A percentile compares a stretch with the other conserved stretches of the same genome.
Conservation (phyloP, 2,329 filamentous ascomycete species). For the Hymenotorrendiella dingleyae region DNA sequence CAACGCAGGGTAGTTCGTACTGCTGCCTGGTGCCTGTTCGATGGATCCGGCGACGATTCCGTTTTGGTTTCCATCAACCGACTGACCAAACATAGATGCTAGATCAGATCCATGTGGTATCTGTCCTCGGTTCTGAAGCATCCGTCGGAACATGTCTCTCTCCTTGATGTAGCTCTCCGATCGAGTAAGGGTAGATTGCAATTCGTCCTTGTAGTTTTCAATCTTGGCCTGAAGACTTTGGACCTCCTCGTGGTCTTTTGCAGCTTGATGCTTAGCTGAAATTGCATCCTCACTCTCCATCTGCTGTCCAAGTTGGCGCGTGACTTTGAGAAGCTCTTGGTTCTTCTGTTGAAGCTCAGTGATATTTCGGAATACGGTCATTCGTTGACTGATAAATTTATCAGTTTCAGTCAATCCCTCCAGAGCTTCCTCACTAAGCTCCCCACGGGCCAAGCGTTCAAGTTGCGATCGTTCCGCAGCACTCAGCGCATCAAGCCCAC, state of each 20-base stretch:
- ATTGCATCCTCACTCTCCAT: slow-evolving; percentile 89
- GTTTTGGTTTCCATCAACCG: slow-evolving; percentile 51
- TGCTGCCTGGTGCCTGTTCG: slow-evolving; percentile 45
- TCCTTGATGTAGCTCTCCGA: slow-evolving; percentile 93
- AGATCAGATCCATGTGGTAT: slow-evolving; percentile 54
- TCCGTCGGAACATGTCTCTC: slow-evolving; percentile 94
- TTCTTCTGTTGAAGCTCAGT: slow-evolving; percentile 85
- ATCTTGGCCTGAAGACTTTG: slow-evolving; percentile 67
- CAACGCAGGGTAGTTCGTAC: slow-evolving; percentile 67
- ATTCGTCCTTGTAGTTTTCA: slow-evolving; percentile 75
- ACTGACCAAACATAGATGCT: slow-evolving; percentile 65
- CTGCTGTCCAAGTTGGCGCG: slow-evolving; percentile 76
- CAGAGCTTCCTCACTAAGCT: slow-evolving; percentile 63
- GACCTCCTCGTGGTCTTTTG: slow-evolving; percentile 65
- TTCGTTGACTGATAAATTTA: slow-evolving; percentile 78
- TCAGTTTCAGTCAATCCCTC: slow-evolving; percentile 79
- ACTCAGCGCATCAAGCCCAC: slow-evolving; percentile 66
- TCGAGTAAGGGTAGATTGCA: slow-evolving; percentile 73
- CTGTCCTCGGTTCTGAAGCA: slow-evolving; percentile 72
- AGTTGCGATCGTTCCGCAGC: slow-evolving; percentile 69
- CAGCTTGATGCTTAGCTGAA: slow-evolving; percentile 55
- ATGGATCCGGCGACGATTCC: slow-evolving; percentile 53
- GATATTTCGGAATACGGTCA: slow-evolving; percentile 86
- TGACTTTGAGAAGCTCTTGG: slow-evolving; percentile 72
- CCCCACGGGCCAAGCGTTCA: slow-evolving; percentile 70